phyloP scores from a whole-genome alignment of 352 stramenopile species.

The Phytophthora crassamura region DNA sequence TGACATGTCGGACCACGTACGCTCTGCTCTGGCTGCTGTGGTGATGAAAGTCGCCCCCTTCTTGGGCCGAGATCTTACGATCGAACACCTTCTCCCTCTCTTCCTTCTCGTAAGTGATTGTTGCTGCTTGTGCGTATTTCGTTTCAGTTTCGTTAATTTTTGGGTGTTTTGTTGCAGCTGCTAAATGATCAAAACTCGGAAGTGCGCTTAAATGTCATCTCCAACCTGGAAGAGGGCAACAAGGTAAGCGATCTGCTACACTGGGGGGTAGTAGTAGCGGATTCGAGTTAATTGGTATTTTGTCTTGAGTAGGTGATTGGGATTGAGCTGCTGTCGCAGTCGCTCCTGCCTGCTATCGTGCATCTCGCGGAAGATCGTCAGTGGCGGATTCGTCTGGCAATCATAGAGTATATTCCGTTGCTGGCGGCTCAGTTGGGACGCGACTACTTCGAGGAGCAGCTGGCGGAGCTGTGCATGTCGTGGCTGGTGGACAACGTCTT shows the following conservation, averaged over 20 bases:
- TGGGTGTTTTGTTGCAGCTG: conserved; percentile 55
- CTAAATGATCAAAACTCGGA: conserved; percentile 97
- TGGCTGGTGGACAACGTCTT: conserved; percentile 98
- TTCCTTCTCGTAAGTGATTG: conserved; percentile 85
- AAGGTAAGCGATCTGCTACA: conserved; percentile 50
- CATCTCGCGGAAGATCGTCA: conserved; percentile 98
- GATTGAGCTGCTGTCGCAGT: conserved; percentile 96
- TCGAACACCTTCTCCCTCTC: conserved; percentile 95
- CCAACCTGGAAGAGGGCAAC: conserved; percentile 96
- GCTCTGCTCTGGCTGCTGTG: conserved; percentile 94
- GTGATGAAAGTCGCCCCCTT: conserved; percentile 96
- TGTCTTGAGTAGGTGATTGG: conserved; percentile 90
- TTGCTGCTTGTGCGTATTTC: neutral
- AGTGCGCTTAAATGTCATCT: conserved; percentile 99
- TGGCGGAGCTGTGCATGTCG: conserved; percentile 95
- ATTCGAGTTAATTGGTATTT: conserved; percentile 8
- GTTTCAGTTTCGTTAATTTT: conserved; percentile 5
- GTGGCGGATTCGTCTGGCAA: conserved; percentile 97
- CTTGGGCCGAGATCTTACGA: conserved; percentile 93
- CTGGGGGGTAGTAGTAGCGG: neutral
- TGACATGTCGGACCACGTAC: conserved; percentile 97
- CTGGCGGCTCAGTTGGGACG: conserved; percentile 95
- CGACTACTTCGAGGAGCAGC: conserved; percentile 96
- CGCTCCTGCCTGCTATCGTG: conserved; percentile 97
- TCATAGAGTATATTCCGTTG: conserved; percentile 99